A percentile compares a stretch with the other conserved stretches of the same genome.
Evolutionary conservation across 2,329 filamentous ascomycete genomes (phyloP).

Genomic region (Pseudogymnoascus sp.): DNA sequence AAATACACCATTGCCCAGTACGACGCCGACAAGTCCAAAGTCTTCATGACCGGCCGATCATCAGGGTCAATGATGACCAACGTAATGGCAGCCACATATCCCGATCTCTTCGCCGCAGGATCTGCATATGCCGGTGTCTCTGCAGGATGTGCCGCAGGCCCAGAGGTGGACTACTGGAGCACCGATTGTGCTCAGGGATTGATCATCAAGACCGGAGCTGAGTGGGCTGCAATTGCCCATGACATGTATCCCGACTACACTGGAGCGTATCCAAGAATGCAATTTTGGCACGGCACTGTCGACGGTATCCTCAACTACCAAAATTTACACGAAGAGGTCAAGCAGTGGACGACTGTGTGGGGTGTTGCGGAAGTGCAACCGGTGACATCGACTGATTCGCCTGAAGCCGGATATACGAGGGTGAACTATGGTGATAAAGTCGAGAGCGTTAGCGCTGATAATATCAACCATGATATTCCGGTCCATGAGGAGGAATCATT

Average conservation of each 20-base stretch:
- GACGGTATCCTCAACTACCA: conserved; percentile 32
- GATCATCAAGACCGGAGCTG: conserved; percentile 27
- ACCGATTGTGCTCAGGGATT: conserved; percentile 35
- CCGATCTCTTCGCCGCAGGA: conserved; percentile 39
- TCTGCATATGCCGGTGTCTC: conserved; percentile 38
- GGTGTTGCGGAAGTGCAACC: background rate
- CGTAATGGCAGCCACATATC: conserved; percentile 39
- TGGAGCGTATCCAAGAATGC: conserved; percentile 34
- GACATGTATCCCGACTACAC: conserved; percentile 31
- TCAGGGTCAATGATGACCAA: conserved; percentile 47
- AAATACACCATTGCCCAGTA: conserved; percentile 45
- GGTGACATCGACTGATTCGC: background rate
- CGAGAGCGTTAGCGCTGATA: background rate
- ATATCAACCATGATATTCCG: background rate
- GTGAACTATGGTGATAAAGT: background rate
- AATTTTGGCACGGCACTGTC: conserved; percentile 29
- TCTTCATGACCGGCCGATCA: conserved; percentile 45
- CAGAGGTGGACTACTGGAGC: conserved; percentile 35
- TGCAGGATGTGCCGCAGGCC: conserved; percentile 33
- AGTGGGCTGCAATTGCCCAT: conserved; percentile 40
- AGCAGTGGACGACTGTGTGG: conserved; percentile 39
- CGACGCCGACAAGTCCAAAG: conserved; percentile 40
- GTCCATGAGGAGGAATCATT: background rate
- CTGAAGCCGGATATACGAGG: background rate
- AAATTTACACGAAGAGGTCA: conserved; percentile 35